Evolutionary conservation across 805 yeast species (phyloP).

Genomic region (Jamesozyma rosinii): DNA sequence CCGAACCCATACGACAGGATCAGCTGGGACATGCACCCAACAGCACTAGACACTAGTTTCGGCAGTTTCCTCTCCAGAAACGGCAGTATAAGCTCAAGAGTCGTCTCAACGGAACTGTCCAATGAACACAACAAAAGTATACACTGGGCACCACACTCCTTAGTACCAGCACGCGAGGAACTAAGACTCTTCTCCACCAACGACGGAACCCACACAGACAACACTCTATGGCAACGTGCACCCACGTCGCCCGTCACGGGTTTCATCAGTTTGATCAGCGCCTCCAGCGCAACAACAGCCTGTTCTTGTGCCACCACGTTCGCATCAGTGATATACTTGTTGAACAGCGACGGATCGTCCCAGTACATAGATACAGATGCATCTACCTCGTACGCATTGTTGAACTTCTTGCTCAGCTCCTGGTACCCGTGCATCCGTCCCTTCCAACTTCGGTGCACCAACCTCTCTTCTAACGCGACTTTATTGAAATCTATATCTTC

Average conservation of each 20-base stretch:
- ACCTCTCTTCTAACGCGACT: slow-evolving; percentile 57
- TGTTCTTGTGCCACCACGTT: slow-evolving; percentile 90
- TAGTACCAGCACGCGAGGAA: slow-evolving; percentile 68
- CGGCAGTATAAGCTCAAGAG: slow-evolving; percentile 56
- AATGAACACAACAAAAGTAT: slow-evolving; percentile 55
- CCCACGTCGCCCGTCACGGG: slow-evolving; percentile 1
- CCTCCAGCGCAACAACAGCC: slow-evolving; percentile 50
- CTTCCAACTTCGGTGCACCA: slow-evolving; percentile 76
- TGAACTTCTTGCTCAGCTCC: slow-evolving; percentile 47
- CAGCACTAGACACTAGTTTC: slow-evolving; percentile 64
- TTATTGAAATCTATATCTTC: slow-evolving; percentile 54
- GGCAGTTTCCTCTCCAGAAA: slow-evolving; percentile 55
- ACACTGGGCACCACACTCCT: slow-evolving; percentile 53
- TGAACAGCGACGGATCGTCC: slow-evolving; percentile 45
- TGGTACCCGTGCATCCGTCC: slow-evolving; percentile 75
- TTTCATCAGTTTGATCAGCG: slow-evolving; percentile 26
- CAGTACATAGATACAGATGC: slow-evolving; percentile 28
- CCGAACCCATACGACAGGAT: slow-evolving; percentile 30
- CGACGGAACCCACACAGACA: slow-evolving; percentile 19
- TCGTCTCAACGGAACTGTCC: slow-evolving; percentile 53
- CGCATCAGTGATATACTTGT: slow-evolving; percentile 56
- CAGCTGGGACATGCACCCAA: slow-evolving; percentile 47
- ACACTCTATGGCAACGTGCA: not conserved
- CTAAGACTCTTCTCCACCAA: slow-evolving; percentile 77
- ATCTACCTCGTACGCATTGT: slow-evolving; percentile 15